Conservation (phyloP, 2,329 filamentous ascomycete genomes). For the Biscogniauxia mediterranea region DNA sequence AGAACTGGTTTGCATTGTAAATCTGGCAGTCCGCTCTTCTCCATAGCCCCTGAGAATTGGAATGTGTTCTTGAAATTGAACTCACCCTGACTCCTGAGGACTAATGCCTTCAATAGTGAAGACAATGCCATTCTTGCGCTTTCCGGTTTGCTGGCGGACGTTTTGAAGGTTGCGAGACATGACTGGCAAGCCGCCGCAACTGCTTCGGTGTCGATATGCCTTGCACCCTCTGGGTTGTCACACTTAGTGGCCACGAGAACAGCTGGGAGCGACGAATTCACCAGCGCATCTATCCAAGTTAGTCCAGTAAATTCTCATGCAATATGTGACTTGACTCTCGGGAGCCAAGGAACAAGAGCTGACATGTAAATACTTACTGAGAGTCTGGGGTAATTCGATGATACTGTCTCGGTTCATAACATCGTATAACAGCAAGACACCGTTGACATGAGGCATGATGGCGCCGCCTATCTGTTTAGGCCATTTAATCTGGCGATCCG, state of each 20-base stretch:
- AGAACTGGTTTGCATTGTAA: neutral
- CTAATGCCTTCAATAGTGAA: slow-evolving; percentile 69
- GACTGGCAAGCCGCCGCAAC: slow-evolving; percentile 65
- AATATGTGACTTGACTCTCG: slow-evolving; percentile 1
- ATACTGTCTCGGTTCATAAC: slow-evolving; percentile 76
- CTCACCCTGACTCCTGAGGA: slow-evolving; percentile 68
- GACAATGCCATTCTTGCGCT: slow-evolving; percentile 74
- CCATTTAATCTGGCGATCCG: slow-evolving; percentile 61
- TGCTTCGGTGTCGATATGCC: slow-evolving; percentile 67
- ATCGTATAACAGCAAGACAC: slow-evolving; percentile 83
- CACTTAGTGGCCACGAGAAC: slow-evolving; percentile 88
- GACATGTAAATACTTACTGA: slow-evolving; percentile 61
- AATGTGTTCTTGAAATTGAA: slow-evolving; percentile 17
- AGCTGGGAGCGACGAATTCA: slow-evolving; percentile 70
- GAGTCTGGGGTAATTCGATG: slow-evolving; percentile 67
- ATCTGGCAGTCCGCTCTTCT: neutral
- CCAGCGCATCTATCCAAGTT: slow-evolving; percentile 63
- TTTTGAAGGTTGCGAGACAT: slow-evolving; percentile 70
- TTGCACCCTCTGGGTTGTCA: slow-evolving; percentile 69
- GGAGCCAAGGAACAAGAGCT: neutral
- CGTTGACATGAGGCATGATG: slow-evolving; percentile 74
- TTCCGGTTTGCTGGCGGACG: slow-evolving; percentile 67
- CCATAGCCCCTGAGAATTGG: neutral
- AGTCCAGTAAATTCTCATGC: slow-evolving; percentile 9
- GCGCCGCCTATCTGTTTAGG: slow-evolving; percentile 68